Evolutionary conservation across 2,329 filamentous ascomycete species (phyloP), one percentile per base, ranked within the genome.

Genomic region (Clathrospora elynae): DNA sequence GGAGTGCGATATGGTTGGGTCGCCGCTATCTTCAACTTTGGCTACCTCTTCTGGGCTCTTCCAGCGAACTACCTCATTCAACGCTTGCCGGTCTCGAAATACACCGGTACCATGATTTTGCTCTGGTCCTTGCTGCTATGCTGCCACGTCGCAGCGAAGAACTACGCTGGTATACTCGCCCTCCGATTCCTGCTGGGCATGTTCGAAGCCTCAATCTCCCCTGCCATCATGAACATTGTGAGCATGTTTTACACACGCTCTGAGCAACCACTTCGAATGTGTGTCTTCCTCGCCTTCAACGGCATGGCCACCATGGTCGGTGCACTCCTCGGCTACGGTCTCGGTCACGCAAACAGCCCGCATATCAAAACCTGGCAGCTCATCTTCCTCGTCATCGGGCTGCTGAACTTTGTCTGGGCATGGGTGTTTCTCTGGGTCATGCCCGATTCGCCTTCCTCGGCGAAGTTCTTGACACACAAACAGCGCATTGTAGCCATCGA

Each of bases 121-220:
- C 37, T 71, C 25, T 79, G 77, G 76, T 67, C 67, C 1, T 66
- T 78, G 5, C 57, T 79, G 2, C 70, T 74, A 0, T 63, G 77
- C 35, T 71, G 76, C 40, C 67, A 70, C 38, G 66, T 68, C 11
- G 67, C 64, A 0, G 66, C 66, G 3, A 68, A 62, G n/a, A 67
- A 67, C 47, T 70, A 70, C 32, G 63, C 66, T 0, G 64, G 66
- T 10, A 67, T 69, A 12, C 53, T 70, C 1, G 58, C 53, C 4
- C 58, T 70, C 1, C 56, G 67, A 2, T 70, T 70, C 44, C 29
- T 70, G 3, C 55, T 70, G 2, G 66, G 66, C 19, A 69, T 68
- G 64, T 70, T 70, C 37, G 66, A 70, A 51, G 66, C 67, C 2
- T 53, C 48, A 17, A 69, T 70, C 18, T 56, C 48, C 1, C 66